Evolutionary conservation across 78 protist genomes (phyloP).

Genomic region (Dictyostelium capitatum): DNA sequence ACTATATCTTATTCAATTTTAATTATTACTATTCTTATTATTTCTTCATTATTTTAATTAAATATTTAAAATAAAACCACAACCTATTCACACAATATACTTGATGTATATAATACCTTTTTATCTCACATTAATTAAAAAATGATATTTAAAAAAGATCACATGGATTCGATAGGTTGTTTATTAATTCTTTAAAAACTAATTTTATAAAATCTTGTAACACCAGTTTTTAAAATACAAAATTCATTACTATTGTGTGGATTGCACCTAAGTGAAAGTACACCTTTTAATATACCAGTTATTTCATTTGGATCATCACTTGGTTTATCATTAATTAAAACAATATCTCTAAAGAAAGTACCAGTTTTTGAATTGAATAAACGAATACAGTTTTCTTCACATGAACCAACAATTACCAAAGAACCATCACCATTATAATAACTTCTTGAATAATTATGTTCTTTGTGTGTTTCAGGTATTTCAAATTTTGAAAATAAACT

Average conservation of each 20-base stretch:
- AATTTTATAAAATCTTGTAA: background rate
- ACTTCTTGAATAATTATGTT: background rate
- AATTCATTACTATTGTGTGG: background rate
- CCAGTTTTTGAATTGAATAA: background rate
- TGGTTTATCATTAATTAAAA: background rate
- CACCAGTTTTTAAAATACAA: background rate
- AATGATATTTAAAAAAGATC: no score
- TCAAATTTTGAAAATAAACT: background rate
- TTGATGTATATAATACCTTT: no score
- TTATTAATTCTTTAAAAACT: no score
- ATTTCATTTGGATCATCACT: background rate
- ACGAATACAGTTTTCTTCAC: background rate
- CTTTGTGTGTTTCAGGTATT: background rate
- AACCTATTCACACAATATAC: no score
- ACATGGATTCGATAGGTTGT: no score
- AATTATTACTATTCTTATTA: no score
- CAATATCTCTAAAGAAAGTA: background rate
- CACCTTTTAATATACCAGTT: background rate
- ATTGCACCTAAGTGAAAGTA: background rate
- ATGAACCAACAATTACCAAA: conserved; percentile 7
- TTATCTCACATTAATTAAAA: no score
- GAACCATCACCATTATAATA: conserved; percentile 1
- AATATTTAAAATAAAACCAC: no score
- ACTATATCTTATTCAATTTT: no score
- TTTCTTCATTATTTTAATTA: no score